These are phyloP conservation scores for Botrytis sinoallii DNA, from an alignment of 2,329 filamentous ascomycete species.

Conservation along the genomic window DNA sequence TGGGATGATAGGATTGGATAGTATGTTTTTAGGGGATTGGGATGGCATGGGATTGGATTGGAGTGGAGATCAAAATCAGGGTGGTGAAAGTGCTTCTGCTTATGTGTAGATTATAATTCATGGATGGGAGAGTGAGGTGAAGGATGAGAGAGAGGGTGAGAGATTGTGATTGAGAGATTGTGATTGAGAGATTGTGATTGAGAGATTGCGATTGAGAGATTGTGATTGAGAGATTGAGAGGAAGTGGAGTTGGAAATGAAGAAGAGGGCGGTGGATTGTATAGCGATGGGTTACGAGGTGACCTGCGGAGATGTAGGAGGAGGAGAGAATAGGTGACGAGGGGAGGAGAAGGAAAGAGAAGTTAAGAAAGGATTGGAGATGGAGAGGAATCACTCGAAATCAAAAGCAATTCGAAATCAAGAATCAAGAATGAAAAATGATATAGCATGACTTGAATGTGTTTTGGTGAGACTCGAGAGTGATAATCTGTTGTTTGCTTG, in stretches of 20 bases:
- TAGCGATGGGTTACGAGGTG: background rate
- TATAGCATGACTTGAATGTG: background rate
- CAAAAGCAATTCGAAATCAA: background rate
- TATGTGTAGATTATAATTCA: background rate
- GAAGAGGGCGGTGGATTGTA: background rate
- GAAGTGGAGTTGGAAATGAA: background rate
- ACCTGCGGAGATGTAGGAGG: background rate
- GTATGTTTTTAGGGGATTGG: background rate
- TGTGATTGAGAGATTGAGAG: background rate
- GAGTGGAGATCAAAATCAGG: background rate
- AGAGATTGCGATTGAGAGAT: background rate
- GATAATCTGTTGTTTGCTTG: background rate
- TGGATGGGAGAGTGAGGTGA: too few relatives aligned
- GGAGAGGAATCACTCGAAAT: background rate
- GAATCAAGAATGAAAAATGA: background rate
- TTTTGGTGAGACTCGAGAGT: background rate
- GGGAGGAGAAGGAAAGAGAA: background rate
- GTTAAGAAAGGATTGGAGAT: background rate
- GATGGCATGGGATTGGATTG: background rate
- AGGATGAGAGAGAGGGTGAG: background rate
- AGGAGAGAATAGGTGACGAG: background rate
- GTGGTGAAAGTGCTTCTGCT: background rate
- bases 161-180: background rate
- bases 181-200: background rate
- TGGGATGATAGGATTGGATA: slow-evolving; percentile 7